phyloP scores from a whole-genome alignment of 345 rosid species.

The Hibiscus tridactylites region DNA sequence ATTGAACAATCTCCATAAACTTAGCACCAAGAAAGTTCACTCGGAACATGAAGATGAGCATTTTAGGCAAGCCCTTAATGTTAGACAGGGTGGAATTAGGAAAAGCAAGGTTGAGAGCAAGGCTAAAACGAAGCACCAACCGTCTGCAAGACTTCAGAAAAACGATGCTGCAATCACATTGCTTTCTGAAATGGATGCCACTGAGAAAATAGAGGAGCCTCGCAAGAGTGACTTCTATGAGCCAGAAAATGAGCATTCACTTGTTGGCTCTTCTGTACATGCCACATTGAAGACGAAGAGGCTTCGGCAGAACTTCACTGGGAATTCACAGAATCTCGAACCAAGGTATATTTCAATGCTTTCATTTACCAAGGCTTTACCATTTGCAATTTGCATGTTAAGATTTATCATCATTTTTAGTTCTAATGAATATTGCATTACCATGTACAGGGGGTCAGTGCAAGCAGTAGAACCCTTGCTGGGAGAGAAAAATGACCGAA shows the following conservation, averaged over 20 bases:
- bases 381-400: neutral
- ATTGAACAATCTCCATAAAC: slow-evolving; percentile 45
- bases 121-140: slow-evolving; percentile 53
- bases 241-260: slow-evolving; percentile 51
- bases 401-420: neutral
- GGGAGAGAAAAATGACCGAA: slow-evolving; percentile 42
- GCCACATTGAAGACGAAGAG: slow-evolving; percentile 37
- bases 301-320: slow-evolving; percentile 38
- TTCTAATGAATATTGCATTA: neutral
- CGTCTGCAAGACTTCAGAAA: slow-evolving; percentile 45
- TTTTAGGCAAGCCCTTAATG: slow-evolving; percentile 60
- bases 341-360: slow-evolving; percentile 40
- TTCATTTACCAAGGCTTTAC: neutral
- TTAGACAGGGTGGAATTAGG: slow-evolving; percentile 71
- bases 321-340: slow-evolving; percentile 50
- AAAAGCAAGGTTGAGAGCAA: slow-evolving; percentile 59
- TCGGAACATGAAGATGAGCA: slow-evolving; percentile 76
- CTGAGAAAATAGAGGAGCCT: slow-evolving; percentile 50
- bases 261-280: slow-evolving; percentile 31
- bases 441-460: slow-evolving; percentile 33
- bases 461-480: slow-evolving; percentile 38
- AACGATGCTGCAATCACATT: slow-evolving; percentile 39
- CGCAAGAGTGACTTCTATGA: slow-evolving; percentile 61
- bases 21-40: slow-evolving; percentile 38
- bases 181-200: slow-evolving; percentile 34